Evolutionary conservation across 129 eudicot genomes (phyloP), one percentile per base, ranked within the genome.

Genomic region (Tagetes patula): DNA sequence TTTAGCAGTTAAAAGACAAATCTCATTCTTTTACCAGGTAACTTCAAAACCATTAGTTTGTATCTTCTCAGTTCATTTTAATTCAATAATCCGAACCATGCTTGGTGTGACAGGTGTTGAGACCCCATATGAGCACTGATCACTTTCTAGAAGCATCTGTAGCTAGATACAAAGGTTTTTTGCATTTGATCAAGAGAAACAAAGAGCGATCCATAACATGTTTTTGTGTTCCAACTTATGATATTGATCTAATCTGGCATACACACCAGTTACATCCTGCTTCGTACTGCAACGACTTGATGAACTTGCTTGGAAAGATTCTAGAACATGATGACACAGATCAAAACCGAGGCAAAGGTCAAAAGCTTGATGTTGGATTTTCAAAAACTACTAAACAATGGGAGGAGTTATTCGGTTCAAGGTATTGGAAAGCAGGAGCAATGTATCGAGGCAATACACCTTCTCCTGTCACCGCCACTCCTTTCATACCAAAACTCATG

Each of bases 201-300:
- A 84, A 67, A 74, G 96, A 94, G 79, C 71, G 75, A 70, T 71
- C 81, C 49, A 30, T 90, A 34, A 80, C 59, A 65, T 82, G 96
- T 70, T 94, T 94, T 77, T 88, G 94, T 48, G 99, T 94, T 69
- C 99, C 99, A 4, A 94, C 99, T 36, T 94, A 94, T 61, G 99
- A 94, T 71, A 80, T 94, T 80, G 99, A 94, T 82, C 87, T 94
- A 52, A 94, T 94, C 68, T 94, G 99, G 99, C 99, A 94, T 82
- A 78, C 99, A 72, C 99, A 94, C 79, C 99, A 94, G 83, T 82
- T 94, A 58, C 86, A 90, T 65, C 97, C 99, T 66, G 87, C 67
- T 68, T 82, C 89, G 61, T 94, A 94, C 82, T 73, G 91, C 64
- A 84, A 80, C 31, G 97, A 94, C 81, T 82, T 86, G 64, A 41